Percentiles rank a stretch among this genome's conserved stretches.
Conservation (phyloP, 2,329 filamentous ascomycete genomes). For the Phialophora verrucosa region DNA sequence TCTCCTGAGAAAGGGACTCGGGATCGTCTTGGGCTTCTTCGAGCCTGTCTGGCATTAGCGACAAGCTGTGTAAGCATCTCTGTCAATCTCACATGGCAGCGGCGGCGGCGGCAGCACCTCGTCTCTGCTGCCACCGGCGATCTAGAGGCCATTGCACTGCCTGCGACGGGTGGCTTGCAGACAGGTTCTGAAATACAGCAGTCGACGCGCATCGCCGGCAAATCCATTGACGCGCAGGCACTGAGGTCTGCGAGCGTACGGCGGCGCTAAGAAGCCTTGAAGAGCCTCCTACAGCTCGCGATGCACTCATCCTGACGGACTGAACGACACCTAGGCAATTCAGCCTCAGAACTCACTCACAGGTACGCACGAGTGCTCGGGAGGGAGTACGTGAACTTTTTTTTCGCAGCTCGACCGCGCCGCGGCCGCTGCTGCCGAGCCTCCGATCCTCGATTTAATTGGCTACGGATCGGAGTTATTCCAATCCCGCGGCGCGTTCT, state of each 20-base stretch:
- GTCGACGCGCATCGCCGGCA: constrained; percentile 46
- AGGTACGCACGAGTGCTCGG: not conserved
- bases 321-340: not conserved
- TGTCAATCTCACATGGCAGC: constrained; percentile 50
- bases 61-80: not conserved
- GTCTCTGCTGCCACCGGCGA: constrained; percentile 50
- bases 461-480: not conserved
- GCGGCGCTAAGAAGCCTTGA: constrained; percentile 40
- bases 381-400: constrained; percentile 12
- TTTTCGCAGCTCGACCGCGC: constrained; percentile 20
- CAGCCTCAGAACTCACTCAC: not conserved
- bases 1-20: constrained; percentile 63
- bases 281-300: constrained; percentile 34
- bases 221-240: constrained; percentile 46
- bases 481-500: too few relatives aligned
- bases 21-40: constrained; percentile 64
- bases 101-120: constrained; percentile 51
- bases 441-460: not conserved
- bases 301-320: constrained; percentile 37
- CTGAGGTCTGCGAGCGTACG: constrained; percentile 46
- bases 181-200: constrained; percentile 19
- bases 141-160: constrained; percentile 43
- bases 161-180: constrained; percentile 15
- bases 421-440: not conserved
- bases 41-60: constrained; percentile 45